phyloP scores from a whole-genome alignment of 306 rosid species.

The Cucurbita maxima region DNA sequence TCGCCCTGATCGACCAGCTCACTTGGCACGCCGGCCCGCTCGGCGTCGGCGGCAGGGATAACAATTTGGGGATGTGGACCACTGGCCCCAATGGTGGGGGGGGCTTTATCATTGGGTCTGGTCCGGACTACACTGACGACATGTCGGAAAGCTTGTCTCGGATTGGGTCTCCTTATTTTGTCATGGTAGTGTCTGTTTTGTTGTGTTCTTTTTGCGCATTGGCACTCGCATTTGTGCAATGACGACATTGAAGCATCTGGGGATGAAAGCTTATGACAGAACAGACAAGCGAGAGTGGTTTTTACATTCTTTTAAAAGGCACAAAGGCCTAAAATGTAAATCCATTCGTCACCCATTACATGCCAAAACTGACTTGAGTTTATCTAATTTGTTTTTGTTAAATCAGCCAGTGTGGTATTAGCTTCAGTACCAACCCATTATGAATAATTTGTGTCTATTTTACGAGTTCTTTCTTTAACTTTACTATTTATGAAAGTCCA shows the following conservation, averaged over 20 bases:
- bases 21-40: constrained; percentile 69
- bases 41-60: constrained; percentile 70
- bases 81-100: constrained; percentile 24
- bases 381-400: background rate
- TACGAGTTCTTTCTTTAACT: too few species aligned
- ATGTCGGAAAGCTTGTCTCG: constrained; percentile 22
- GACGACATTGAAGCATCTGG: background rate
- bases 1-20: constrained; percentile 38
- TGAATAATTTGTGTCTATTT: too few species aligned
- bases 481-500: too few species aligned
- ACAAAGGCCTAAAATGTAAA: background rate
- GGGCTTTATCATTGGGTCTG: constrained; percentile 10
- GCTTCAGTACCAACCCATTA: too few species aligned
- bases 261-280: background rate
- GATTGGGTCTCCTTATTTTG: background rate
- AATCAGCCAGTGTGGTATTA: background rate
- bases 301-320: background rate
- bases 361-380: background rate
- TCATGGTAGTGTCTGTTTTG: background rate
- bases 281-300: background rate
- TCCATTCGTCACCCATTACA: background rate
- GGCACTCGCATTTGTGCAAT: background rate
- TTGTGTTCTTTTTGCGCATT: constrained; percentile 11
- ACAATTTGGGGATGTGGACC: constrained; percentile 46
- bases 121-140: constrained; percentile 38